Conservation (phyloP, 2,329 filamentous ascomycete species). For the Leptoxyphium fumago region DNA sequence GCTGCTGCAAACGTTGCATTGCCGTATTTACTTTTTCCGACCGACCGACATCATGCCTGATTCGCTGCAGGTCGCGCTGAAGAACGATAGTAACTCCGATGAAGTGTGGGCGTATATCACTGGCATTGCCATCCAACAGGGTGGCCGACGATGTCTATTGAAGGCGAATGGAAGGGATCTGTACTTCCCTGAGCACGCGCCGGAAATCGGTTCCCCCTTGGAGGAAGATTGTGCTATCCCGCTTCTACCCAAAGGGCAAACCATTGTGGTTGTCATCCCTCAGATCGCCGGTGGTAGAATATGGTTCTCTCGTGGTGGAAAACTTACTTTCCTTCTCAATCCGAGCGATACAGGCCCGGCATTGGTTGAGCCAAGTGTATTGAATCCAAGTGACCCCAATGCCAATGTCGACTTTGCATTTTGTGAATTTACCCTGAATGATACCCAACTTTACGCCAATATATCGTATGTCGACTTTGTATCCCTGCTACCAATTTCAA, state of each 20-base stretch:
- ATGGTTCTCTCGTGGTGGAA: slow-evolving; percentile 20
- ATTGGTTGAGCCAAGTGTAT: slow-evolving; percentile 21
- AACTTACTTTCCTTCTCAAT: slow-evolving; percentile 23
- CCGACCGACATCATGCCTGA: slow-evolving; percentile 15
- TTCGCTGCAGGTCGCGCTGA: slow-evolving; percentile 20
- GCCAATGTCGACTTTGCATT: slow-evolving; percentile 31
- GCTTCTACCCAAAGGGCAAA: slow-evolving; percentile 19
- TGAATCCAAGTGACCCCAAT: slow-evolving; percentile 29
- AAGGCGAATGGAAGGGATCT: slow-evolving; percentile 21
- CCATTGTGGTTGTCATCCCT: slow-evolving; percentile 18
- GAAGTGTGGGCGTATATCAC: slow-evolving; percentile 23
- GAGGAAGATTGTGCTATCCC: slow-evolving; percentile 23
- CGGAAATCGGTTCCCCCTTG: slow-evolving; percentile 17
- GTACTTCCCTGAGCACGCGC: slow-evolving; percentile 20
- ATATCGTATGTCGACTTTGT: slow-evolving; percentile 25
- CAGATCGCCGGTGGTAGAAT: slow-evolving; percentile 25
- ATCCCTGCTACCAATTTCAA: slow-evolving; percentile 26
- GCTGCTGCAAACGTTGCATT: too few species aligned
- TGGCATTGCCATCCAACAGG: slow-evolving; percentile 21
- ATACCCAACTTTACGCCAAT: slow-evolving; percentile 33
- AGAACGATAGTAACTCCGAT: slow-evolving; percentile 19
- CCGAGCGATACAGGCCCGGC: slow-evolving; percentile 16
- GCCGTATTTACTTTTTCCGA: too few species aligned
- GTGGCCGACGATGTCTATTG: slow-evolving; percentile 18
- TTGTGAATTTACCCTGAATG: slow-evolving; percentile 34